Percentiles rank a stretch among this genome's conserved stretches.
phyloP scores from a whole-genome alignment of 73 alveolate genomes.

The Paramecium biaurelia region DNA sequence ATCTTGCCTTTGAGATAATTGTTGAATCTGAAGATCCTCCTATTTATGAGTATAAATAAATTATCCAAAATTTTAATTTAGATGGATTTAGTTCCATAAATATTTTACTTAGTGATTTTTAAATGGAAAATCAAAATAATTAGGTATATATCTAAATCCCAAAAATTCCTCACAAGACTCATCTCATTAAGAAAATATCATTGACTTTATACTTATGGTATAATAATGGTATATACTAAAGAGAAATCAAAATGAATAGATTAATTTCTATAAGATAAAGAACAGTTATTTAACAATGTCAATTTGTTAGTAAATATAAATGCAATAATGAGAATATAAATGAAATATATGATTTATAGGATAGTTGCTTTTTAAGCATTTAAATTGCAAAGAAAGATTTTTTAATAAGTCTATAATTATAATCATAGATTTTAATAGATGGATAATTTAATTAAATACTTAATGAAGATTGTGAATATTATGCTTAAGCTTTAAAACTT shows the following conservation, averaged over 20 bases:
- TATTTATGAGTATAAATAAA: neutral
- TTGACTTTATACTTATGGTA: neutral
- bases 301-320: neutral
- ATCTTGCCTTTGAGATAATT: neutral
- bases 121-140: neutral
- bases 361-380: neutral
- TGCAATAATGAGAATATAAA: neutral
- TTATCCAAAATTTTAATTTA: neutral
- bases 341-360: conserved; percentile 34
- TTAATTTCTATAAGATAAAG: neutral
- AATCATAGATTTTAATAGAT: neutral
- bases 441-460: neutral
- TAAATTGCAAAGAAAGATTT: neutral
- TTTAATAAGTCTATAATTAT: neutral
- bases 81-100: neutral
- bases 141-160: neutral
- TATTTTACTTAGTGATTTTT: neutral
- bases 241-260: neutral
- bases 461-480: conserved; percentile 2
- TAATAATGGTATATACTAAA: neutral
- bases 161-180: neutral
- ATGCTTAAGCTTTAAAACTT: neutral
- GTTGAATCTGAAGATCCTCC: conserved; percentile 57
- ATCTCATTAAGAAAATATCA: neutral
- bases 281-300: neutral